Evolutionary conservation across 2,329 filamentous ascomycete genomes (phyloP).

Genomic region (Chrysoporthe cubensis): DNA sequence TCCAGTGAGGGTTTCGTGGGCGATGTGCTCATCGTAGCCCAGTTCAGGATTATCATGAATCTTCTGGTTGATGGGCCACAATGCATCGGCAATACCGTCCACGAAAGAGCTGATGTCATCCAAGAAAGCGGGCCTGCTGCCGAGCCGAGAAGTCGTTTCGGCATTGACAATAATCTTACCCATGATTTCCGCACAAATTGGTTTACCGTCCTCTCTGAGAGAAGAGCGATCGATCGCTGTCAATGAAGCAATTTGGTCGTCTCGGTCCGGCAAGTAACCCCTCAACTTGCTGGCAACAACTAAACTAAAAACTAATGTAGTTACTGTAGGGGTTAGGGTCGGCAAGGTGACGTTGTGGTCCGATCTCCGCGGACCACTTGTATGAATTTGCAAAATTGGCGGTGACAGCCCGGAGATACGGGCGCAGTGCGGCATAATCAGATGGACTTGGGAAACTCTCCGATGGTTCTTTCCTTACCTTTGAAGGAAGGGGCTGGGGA

Average conservation of each 20-base stretch:
- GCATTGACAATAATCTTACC: background rate
- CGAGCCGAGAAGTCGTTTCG: background rate
- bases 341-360: too few species aligned
- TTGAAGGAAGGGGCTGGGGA: too few species aligned
- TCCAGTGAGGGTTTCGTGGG: constrained; percentile 53
- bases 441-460: too few species aligned
- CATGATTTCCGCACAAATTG: background rate
- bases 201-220: background rate
- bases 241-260: background rate
- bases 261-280: background rate
- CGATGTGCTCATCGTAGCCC: constrained; percentile 51
- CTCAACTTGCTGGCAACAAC: background rate
- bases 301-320: background rate
- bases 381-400: too few species aligned
- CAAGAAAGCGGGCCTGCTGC: constrained; percentile 31
- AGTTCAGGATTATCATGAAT: constrained; percentile 58
- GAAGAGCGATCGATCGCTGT: background rate
- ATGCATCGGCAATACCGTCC: constrained; percentile 41
- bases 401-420: too few species aligned
- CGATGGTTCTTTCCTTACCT: too few species aligned
- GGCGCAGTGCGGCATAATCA: too few species aligned
- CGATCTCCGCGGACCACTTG: too few species aligned
- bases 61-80: constrained; percentile 52
- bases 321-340: background rate
- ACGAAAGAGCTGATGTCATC: constrained; percentile 44